These are phyloP conservation scores for Cladosporium sp. DNA, from an alignment of 2,329 filamentous ascomycete species.

Conservation along the genomic window DNA sequence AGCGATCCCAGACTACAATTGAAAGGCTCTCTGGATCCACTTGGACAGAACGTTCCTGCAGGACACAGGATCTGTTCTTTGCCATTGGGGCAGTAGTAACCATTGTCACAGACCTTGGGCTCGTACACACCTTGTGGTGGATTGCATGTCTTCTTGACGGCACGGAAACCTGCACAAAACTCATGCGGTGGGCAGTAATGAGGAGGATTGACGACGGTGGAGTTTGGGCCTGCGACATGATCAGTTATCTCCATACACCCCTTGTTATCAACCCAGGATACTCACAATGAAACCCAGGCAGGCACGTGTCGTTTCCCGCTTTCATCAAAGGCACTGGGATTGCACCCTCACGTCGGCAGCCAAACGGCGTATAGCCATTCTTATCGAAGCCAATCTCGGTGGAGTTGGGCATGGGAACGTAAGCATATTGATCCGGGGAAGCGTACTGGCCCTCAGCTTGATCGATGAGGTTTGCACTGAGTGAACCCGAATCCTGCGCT, in stretches of 20 bases:
- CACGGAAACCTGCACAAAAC: constrained; percentile 22
- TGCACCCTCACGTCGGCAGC: constrained; percentile 23
- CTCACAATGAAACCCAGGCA: constrained; percentile 26
- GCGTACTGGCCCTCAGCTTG: too few relatives aligned
- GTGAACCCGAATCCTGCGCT: too few relatives aligned
- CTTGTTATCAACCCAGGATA: neutral
- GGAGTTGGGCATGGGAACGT: constrained; percentile 19
- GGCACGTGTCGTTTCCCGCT: constrained; percentile 24
- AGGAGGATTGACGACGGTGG: constrained; percentile 24
- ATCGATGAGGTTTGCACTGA: constrained; percentile 3
- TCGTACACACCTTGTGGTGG: constrained; percentile 41
- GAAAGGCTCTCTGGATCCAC: constrained; percentile 45
- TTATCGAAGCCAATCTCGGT: constrained; percentile 15
- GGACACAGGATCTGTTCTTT: constrained; percentile 43
- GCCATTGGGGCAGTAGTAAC: constrained; percentile 45
- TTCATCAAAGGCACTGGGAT: constrained; percentile 26
- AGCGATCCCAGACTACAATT: constrained; percentile 45
- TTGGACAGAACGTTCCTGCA: constrained; percentile 49
- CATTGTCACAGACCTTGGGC: constrained; percentile 48
- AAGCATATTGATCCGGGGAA: neutral
- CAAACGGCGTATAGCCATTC: too few relatives aligned
- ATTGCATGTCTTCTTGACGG: constrained; percentile 25
- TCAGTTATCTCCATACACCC: neutral
- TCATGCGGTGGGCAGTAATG: constrained; percentile 30
- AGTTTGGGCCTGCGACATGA: constrained; percentile 22